Evolutionary conservation across 306 rosid genomes (phyloP).

Genomic region (Acmispon strigosus): DNA sequence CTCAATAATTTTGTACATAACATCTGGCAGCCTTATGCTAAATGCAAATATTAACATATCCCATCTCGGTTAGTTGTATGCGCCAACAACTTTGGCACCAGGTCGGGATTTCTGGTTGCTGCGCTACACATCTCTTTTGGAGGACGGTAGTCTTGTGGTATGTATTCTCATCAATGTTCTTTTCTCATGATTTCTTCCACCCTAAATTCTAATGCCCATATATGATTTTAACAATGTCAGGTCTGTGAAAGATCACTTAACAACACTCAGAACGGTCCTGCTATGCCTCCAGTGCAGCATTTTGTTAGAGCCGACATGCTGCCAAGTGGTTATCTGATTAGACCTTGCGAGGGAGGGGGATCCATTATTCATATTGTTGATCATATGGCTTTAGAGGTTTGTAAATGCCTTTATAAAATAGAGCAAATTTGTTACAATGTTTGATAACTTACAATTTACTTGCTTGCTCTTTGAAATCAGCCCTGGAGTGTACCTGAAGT

Average conservation of each 20-base stretch:
- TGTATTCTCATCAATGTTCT: neutral
- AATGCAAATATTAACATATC: conserved; percentile 1
- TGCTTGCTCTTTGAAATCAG: conserved; percentile 33
- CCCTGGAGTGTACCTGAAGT: conserved; percentile 99
- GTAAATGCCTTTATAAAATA: neutral
- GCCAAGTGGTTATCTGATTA: conserved; percentile 87
- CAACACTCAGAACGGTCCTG: conserved; percentile 95
- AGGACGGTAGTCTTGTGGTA: conserved; percentile 99
- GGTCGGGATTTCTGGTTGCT: conserved; percentile 99
- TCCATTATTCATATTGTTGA: conserved; percentile 91
- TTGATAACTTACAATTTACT: conserved; percentile 18
- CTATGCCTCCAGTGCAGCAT: conserved; percentile 83
- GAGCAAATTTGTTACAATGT: neutral
- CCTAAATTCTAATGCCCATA: neutral
- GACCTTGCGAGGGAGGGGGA: conserved; percentile 99
- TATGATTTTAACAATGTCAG: conserved; percentile 35
- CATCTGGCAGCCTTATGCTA: neutral
- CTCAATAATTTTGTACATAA: neutral
- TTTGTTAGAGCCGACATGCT: conserved; percentile 93
- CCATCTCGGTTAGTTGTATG: conserved; percentile 58
- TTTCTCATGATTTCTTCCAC: neutral
- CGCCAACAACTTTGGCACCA: conserved; percentile 96
- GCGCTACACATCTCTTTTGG: conserved; percentile 91
- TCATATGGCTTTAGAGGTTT: conserved; percentile 88
- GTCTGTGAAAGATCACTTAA: conserved; percentile 98